Evolutionary conservation across 2,329 filamentous ascomycete genomes (phyloP), one percentile per base, ranked within the genome.

Genomic region (Penicillium sclerotigenum): DNA sequence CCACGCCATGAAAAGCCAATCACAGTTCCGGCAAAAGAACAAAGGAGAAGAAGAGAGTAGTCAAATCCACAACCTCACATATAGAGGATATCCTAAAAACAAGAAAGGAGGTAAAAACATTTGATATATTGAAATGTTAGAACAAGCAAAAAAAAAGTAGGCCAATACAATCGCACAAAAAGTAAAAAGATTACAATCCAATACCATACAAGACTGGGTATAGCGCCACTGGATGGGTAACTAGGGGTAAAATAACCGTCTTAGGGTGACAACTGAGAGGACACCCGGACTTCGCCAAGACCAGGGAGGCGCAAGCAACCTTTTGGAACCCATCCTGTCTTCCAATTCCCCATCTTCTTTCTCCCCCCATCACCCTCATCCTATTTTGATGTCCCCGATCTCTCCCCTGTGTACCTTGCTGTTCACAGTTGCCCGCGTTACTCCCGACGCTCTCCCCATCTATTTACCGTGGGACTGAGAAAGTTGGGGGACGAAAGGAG

Each of bases 401-500:
- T 60, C 58, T 53, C 46, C 38, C 36, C 59, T 60, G 56, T 64
- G 62, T 61, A 62, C 65, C 64, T 63, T 56, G 58, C 63, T 68
- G 57, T 60, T 62, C 55, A 63, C 59, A 57, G 63, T 66, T 63
- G 51, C 55, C 52, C 60, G 61, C 59, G 62, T 66, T 63, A 61
- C 59, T 61, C 55, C 63, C 54, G 61, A 57, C 60, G 61, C 66
- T 38, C 65, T 61, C 65, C 54, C 65, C 63, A 47, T 70, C 71
- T 47, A 67, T 68, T 50, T 67, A 69, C 61, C 59, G 59, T 61
- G 66, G 67, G 59, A 66, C 61, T 67, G 65, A 60, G 67, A 64
- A 65, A 66, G 59, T 68, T 66, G 59, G 67, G 66, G 65, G 65
- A 66, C 55, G 63, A 74, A 71, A 74, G 73, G 73, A 74, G 73